These are phyloP conservation scores for Oryza brachyantha DNA, from an alignment of 176 grass and related monocot genomes.

Conservation along the genomic window DNA sequence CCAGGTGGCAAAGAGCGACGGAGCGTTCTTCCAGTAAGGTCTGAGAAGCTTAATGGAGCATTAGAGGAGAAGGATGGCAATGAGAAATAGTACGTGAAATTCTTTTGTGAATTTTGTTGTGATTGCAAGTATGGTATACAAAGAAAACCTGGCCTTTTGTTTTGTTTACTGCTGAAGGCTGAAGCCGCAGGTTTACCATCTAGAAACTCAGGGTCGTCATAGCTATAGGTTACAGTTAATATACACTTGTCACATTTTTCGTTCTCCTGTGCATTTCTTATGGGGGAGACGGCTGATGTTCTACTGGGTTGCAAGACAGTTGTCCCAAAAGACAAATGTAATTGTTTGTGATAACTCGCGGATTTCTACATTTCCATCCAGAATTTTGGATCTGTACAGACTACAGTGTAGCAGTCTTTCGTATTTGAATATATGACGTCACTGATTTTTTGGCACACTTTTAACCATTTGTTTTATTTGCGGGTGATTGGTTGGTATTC, in stretches of 20 bases:
- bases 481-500: too few relatives aligned
- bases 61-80: slow-evolving; percentile 31
- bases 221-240: slow-evolving; percentile 19
- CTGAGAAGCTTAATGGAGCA: slow-evolving; percentile 37
- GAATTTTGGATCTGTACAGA: not conserved
- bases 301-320: slow-evolving; percentile 6
- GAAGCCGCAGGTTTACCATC: not conserved
- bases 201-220: slow-evolving; percentile 12
- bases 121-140: not conserved
- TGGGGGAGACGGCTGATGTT: not conserved
- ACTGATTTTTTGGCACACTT: too few relatives aligned
- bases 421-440: too few relatives aligned
- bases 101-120: slow-evolving; percentile 10
- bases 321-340: slow-evolving; percentile 15
- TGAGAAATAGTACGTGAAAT: slow-evolving; percentile 29
- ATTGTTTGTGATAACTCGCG: not conserved
- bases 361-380: not conserved
- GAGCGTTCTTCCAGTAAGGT: slow-evolving; percentile 38
- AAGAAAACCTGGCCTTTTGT: slow-evolving; percentile 13
- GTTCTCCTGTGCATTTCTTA: not conserved
- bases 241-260: slow-evolving; percentile 13
- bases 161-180: slow-evolving; percentile 11
- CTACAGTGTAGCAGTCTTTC: too few relatives aligned
- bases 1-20: slow-evolving; percentile 75
- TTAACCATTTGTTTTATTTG: too few relatives aligned